Evolutionary conservation across 2,329 filamentous ascomycete species (phyloP).

Genomic region (Fusarium falciforme): DNA sequence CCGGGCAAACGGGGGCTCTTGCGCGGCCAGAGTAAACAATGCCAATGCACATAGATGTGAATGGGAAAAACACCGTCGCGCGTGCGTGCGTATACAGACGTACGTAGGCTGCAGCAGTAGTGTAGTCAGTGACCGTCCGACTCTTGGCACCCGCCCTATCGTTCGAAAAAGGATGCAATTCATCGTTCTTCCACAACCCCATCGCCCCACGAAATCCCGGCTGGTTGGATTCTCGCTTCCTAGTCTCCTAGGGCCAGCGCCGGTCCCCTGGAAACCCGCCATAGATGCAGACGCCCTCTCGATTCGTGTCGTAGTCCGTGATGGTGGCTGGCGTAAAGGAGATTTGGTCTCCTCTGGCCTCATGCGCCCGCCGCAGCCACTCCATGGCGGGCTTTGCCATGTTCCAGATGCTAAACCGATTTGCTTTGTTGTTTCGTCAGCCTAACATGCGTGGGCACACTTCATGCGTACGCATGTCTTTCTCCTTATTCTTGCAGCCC

Average conservation of each 20-base stretch:
- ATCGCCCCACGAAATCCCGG: conserved; percentile 10
- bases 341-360: conserved; percentile 34
- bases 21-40: background rate
- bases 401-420: conserved; percentile 9
- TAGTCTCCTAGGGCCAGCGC: conserved; percentile 11
- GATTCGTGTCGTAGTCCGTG: conserved; percentile 38
- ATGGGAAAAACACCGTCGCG: background rate
- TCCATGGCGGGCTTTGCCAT: conserved; percentile 10
- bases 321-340: conserved; percentile 43
- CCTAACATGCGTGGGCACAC: background rate
- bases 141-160: background rate
- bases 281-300: conserved; percentile 35
- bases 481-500: conserved; percentile 35
- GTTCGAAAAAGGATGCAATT: conserved; percentile 4
- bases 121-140: background rate
- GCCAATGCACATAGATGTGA: background rate
- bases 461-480: background rate
- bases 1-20: background rate
- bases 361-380: conserved; percentile 22
- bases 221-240: conserved; percentile 6
- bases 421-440: conserved; percentile 25
- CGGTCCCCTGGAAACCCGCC: conserved; percentile 26
- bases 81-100: background rate
- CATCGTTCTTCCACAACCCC: conserved; percentile 4
- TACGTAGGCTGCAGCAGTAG: background rate